These are phyloP conservation scores for Diaporthe batatas DNA, from an alignment of 2,329 filamentous ascomycete genomes.

Conservation along the genomic window DNA sequence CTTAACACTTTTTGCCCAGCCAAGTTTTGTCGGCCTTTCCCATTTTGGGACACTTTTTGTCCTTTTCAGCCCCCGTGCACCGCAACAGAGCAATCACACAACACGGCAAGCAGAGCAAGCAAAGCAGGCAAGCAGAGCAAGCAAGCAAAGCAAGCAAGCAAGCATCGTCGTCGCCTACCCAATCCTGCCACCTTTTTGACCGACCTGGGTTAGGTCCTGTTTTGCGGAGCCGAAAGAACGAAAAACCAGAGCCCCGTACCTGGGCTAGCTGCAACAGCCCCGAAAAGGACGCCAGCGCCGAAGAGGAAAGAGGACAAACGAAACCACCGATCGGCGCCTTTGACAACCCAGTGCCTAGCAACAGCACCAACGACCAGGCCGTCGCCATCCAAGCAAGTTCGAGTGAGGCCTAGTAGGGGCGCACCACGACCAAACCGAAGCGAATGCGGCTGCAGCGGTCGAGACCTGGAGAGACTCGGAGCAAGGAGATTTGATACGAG, in stretches of 20 bases:
- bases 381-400: constrained; percentile 7
- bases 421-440: constrained; percentile 25
- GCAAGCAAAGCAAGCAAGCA: constrained; percentile 3
- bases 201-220: constrained; percentile 16
- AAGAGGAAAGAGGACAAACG: constrained; percentile 40
- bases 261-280: constrained; percentile 14
- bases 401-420: background rate
- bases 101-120: background rate
- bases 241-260: constrained; percentile 6
- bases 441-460: constrained; percentile 32
- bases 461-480: constrained; percentile 17
- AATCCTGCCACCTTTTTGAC: constrained; percentile 7
- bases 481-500: constrained; percentile 23
- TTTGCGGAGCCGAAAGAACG: constrained; percentile 16
- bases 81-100: constrained; percentile 26
- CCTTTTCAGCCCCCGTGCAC: background rate
- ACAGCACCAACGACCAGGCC: constrained; percentile 13
- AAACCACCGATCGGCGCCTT: constrained; percentile 25
- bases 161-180: constrained; percentile 10
- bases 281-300: constrained; percentile 34
- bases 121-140: constrained; percentile 1
- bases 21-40: constrained; percentile 10
- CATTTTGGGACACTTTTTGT: background rate
- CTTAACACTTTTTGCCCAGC: background rate
- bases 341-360: constrained; percentile 5